Conservation (phyloP, 2,329 filamentous ascomycete species). For the Colletotrichum plurivorum region DNA sequence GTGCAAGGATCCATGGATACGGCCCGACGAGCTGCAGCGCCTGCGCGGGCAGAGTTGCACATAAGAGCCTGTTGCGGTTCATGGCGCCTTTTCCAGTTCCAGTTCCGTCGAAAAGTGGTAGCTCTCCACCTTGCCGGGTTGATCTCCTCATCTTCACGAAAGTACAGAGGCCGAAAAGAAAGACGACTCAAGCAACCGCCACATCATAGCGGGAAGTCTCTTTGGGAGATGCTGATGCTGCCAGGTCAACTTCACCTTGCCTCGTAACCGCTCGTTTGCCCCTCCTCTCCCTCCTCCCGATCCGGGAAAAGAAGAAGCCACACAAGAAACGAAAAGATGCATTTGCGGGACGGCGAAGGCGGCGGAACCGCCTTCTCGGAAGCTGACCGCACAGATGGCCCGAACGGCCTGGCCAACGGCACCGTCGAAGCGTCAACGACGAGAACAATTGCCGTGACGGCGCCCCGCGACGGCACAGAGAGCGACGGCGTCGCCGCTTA, state of each 20-base stretch:
- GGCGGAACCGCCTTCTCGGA: constrained; percentile 39
- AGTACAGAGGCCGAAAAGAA: background rate
- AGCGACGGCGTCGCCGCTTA: constrained; percentile 21
- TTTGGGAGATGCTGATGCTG: constrained; percentile 31
- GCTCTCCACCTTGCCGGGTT: constrained; percentile 32
- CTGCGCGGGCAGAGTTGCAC: constrained; percentile 20
- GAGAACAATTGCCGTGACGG: constrained; percentile 29
- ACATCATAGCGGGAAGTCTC: constrained; percentile 13
- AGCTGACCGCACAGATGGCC: constrained; percentile 14
- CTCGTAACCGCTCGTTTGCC: constrained; percentile 32
- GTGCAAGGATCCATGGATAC: constrained; percentile 32
- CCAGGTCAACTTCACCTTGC: constrained; percentile 13
- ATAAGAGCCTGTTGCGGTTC: constrained; percentile 37
- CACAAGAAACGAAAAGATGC: constrained; percentile 36
- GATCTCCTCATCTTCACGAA: constrained; percentile 21
- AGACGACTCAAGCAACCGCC: background rate
- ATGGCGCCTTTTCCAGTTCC: constrained; percentile 9
- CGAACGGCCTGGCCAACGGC: constrained; percentile 25
- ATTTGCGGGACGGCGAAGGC: constrained; percentile 40
- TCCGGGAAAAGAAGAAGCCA: background rate
- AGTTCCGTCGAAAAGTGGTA: constrained; percentile 22
- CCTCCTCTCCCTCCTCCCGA: constrained; percentile 44
- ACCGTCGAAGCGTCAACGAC: constrained; percentile 36
- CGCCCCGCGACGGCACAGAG: constrained; percentile 12
- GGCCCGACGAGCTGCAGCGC: constrained; percentile 23